Percentiles rank a stretch among this genome's conserved stretches.
These are phyloP conservation scores for Plasmodium reichenowi DNA, from an alignment of 169 alveolate species.

Conservation along the genomic window DNA sequence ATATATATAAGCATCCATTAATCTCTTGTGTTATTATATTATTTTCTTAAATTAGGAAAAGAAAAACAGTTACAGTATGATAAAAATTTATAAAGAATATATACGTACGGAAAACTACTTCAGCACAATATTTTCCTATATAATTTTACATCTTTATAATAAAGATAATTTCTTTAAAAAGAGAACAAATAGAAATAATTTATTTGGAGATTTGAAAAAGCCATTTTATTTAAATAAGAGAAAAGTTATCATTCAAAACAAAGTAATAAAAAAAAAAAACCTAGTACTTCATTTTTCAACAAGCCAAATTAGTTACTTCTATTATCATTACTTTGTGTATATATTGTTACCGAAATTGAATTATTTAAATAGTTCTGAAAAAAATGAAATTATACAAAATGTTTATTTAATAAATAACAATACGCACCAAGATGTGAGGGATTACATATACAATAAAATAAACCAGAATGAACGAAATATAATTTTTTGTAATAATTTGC, in stretches of 20 bases:
- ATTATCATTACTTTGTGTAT: constrained; percentile 64
- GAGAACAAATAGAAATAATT: constrained; percentile 10
- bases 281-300: constrained; percentile 67
- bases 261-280: constrained; percentile 13
- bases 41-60: background rate
- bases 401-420: constrained; percentile 38
- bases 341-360: constrained; percentile 54
- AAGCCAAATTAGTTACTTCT: constrained; percentile 63
- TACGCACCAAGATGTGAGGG: constrained; percentile 16
- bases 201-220: constrained; percentile 46
- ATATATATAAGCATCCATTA: too few species aligned
- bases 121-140: constrained; percentile 54
- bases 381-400: constrained; percentile 45
- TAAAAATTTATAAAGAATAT: constrained; percentile 60
- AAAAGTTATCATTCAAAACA: background rate
- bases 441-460: constrained; percentile 51
- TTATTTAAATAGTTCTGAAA: constrained; percentile 33
- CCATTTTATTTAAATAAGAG: constrained; percentile 20
- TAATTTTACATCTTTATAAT: constrained; percentile 35
- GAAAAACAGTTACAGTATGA: constrained; percentile 33
- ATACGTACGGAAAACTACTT: constrained; percentile 31
- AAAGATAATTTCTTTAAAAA: constrained; percentile 69
- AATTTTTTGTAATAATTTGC: constrained; percentile 38
- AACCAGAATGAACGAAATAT: constrained; percentile 15
- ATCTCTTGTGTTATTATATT: too few species aligned